These are phyloP conservation scores for Corymbia citriodora DNA, from an alignment of 441 rosid species.

Conservation along the genomic window DNA sequence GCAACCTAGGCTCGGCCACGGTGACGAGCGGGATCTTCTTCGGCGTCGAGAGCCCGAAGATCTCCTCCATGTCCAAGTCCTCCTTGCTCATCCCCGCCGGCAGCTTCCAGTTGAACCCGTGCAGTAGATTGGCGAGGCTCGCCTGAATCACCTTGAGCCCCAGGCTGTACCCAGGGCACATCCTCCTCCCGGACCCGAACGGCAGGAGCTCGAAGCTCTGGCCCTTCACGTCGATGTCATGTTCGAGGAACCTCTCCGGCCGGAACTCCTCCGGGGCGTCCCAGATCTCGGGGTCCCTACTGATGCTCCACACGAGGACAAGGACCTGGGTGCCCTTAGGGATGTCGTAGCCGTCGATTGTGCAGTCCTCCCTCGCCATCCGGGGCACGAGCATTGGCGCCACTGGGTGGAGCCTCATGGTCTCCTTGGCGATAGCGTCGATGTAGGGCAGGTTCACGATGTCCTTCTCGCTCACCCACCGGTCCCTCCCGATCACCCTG, in stretches of 20 bases:
- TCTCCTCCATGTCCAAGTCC: conserved; percentile 52
- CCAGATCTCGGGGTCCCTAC: conserved; percentile 29
- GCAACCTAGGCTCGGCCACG: conserved; percentile 36
- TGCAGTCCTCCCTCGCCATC: conserved; percentile 18
- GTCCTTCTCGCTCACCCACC: conserved; percentile 35
- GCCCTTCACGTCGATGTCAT: conserved; percentile 26
- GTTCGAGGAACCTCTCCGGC: conserved; percentile 29
- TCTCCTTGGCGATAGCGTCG: conserved; percentile 25
- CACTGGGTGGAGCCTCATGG: conserved; percentile 38
- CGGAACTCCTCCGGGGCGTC: conserved; percentile 22
- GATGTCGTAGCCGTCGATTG: conserved; percentile 23
- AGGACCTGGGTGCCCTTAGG: conserved; percentile 20
- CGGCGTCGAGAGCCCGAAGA: conserved; percentile 52
- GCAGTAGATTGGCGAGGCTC: conserved; percentile 34
- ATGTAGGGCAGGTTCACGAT: conserved; percentile 24
- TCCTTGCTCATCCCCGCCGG: conserved; percentile 3
- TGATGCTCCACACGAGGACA: conserved; percentile 27
- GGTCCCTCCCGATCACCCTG: conserved; percentile 21
- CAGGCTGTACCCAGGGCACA: conserved; percentile 35
- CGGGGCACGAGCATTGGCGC: conserved; percentile 33
- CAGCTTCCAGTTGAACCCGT: conserved; percentile 39
- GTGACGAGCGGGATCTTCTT: conserved; percentile 40
- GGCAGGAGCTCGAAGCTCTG: conserved; percentile 33
- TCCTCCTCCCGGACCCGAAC: conserved; percentile 43
- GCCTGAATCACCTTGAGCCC: conserved; percentile 34